These are phyloP conservation scores for Talaromyces sp. DNA, from an alignment of 2,329 filamentous ascomycete genomes.

Conservation along the genomic window DNA sequence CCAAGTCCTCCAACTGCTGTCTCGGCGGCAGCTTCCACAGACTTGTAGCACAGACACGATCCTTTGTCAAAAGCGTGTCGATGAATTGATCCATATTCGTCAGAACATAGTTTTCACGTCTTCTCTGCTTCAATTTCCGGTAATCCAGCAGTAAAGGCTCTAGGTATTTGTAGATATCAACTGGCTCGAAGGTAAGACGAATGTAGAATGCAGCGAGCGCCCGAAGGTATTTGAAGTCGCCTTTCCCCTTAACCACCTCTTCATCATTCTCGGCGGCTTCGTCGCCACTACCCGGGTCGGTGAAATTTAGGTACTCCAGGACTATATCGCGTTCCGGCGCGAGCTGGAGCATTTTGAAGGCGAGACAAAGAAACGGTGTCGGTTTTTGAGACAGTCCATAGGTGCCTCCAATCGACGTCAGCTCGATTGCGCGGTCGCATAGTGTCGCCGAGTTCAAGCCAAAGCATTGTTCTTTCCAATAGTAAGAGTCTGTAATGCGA, in stretches of 20 bases:
- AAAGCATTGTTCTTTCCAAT: conserved; percentile 99
- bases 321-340: conserved; percentile 74
- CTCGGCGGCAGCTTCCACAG: conserved; percentile 85
- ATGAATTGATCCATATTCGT: conserved; percentile 89
- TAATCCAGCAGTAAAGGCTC: conserved; percentile 79
- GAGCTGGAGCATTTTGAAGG: conserved; percentile 90
- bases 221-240: conserved; percentile 69
- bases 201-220: conserved; percentile 90
- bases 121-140: conserved; percentile 74
- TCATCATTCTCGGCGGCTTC: conserved; percentile 17
- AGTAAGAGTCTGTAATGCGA: conserved; percentile 90
- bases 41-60: conserved; percentile 84
- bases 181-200: conserved; percentile 75
- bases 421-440: conserved; percentile 81
- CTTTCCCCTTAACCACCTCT: conserved; percentile 28
- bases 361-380: conserved; percentile 83
- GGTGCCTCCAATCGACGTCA: conserved; percentile 81
- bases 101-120: conserved; percentile 66
- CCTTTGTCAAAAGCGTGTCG: conserved; percentile 83
- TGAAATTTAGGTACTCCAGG: conserved; percentile 70
- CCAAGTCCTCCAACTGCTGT: conserved; percentile 79
- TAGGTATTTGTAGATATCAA: conserved; percentile 71
- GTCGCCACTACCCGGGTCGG: conserved; percentile 60
- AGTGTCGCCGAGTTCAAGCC: conserved; percentile 77
- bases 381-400: conserved; percentile 80